Evolutionary conservation across 768 basidiomycete species (phyloP), one percentile per base, ranked within the genome.

Genomic region (Leccinum fibrillosum): DNA sequence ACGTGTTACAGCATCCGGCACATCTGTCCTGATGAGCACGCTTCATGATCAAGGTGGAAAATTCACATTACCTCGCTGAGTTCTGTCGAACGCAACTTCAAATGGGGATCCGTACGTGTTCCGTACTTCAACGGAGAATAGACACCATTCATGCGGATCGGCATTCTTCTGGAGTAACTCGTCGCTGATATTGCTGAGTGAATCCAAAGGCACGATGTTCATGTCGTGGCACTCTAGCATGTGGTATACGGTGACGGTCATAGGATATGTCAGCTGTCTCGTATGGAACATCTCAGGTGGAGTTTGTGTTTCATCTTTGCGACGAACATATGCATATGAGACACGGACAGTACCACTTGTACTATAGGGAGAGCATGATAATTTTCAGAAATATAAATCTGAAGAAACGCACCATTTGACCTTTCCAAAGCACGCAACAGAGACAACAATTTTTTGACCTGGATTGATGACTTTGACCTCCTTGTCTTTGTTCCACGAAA

Each of bases 31-130:
- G 49, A 58, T 61, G 56, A 50, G 47, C 45, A 21, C 49, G 37
- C 19, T 54, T 57, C 23, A 45, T 21, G 17, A 13, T 30, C 44
- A 53, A 8, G 52, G 49, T 55, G 34, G 11, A 42, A 13, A 15
- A 32, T 42, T 7, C 25, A n/a, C 35, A 73, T 63, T 57, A 85
- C 90, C 86, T 73, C 82, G 79, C 72, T 89, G 84, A 7, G 74
- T 72, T 30, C 91, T 79, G 56, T 86, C 80, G 57, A 98, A 85
- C 0, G 82, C 83, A 28, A 96, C 88, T 66, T 96, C 92, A 68
- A 99, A 98, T 0, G 97, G 94, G 28, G 88, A 76, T 1, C 92
- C 91, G 67, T 94, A 96, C 0, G 89, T 86, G 67, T 99, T 99
- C 54, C 88, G 82, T n/a, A 99, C 88, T 67, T 94, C 91, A 28